Conservation (phyloP, 2,329 filamentous ascomycete genomes). For the Hypoxylon sp. region DNA sequence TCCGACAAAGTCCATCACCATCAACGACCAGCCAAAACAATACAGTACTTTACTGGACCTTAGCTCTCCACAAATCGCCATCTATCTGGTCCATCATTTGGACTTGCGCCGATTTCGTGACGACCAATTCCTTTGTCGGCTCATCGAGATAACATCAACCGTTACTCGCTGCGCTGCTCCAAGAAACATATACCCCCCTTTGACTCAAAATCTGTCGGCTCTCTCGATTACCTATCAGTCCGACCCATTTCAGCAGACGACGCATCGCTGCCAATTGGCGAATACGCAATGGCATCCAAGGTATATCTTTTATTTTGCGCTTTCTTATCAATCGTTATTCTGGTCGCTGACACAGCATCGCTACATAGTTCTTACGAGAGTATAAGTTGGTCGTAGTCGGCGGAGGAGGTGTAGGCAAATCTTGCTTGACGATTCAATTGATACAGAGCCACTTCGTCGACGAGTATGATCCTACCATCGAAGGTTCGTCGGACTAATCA, state of each 20-base stretch:
- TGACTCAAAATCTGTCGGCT: conserved; percentile 20
- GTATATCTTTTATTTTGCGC: conserved; percentile 49
- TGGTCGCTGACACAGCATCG: conserved; percentile 41
- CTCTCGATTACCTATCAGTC: conserved; percentile 12
- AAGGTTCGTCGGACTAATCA: conserved; percentile 74
- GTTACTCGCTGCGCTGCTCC: conserved; percentile 26
- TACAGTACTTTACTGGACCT: background rate
- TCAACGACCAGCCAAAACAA: conserved; percentile 10
- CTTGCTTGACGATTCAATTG: conserved; percentile 97
- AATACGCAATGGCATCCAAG: conserved; percentile 59
- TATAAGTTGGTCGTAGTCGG: conserved; percentile 98
- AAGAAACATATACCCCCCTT: conserved; percentile 12
- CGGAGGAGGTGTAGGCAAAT: conserved; percentile 98
- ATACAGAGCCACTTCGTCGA: conserved; percentile 98
- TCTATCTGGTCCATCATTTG: conserved; percentile 12
- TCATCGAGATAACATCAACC: conserved; percentile 31
- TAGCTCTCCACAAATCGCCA: conserved; percentile 1
- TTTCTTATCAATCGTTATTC: background rate
- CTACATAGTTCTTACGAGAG: conserved; percentile 81
- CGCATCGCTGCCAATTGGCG: conserved; percentile 41
- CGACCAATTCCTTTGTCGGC: conserved; percentile 37
- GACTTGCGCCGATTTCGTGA: conserved; percentile 28
- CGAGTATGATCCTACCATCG: conserved; percentile 99
- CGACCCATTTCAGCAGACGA: conserved; percentile 37
- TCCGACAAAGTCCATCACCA: conserved; percentile 21